Evolutionary conservation across 2,329 filamentous ascomycete genomes (phyloP).

Genomic region (Hymenoscyphus occultus): DNA sequence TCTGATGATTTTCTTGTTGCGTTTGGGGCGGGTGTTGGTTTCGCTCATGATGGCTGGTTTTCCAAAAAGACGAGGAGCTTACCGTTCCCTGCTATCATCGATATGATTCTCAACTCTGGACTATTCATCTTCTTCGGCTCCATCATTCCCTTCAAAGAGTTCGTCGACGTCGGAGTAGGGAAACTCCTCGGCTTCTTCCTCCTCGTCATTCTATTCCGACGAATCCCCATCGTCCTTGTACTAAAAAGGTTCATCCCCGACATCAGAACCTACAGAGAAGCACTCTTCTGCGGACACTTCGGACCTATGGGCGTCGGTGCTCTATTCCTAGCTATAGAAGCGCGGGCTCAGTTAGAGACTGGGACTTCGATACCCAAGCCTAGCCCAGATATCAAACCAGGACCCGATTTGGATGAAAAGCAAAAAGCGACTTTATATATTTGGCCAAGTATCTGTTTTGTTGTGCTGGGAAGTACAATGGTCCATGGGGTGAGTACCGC

Average conservation of each 20-base stretch:
- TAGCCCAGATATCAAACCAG: constrained; percentile 36
- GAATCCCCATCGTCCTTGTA: constrained; percentile 49
- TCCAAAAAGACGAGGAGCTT: constrained; percentile 45
- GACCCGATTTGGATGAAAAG: constrained; percentile 31
- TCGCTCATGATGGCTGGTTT: constrained; percentile 53
- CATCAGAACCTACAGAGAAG: constrained; percentile 49
- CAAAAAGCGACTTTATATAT: constrained; percentile 44
- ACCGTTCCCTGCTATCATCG: constrained; percentile 48
- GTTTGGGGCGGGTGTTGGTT: constrained; percentile 53
- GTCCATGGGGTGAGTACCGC: constrained; percentile 53
- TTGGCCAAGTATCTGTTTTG: constrained; percentile 54
- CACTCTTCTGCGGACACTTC: constrained; percentile 54
- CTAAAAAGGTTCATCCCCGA: constrained; percentile 48
- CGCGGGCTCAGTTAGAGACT: constrained; percentile 50
- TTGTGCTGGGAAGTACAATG: constrained; percentile 52
- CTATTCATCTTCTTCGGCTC: constrained; percentile 57
- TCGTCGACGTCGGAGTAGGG: constrained; percentile 39
- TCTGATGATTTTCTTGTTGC: constrained; percentile 55
- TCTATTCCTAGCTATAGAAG: constrained; percentile 55
- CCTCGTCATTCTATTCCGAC: constrained; percentile 50
- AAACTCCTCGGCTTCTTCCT: constrained; percentile 45
- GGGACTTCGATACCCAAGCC: constrained; percentile 44
- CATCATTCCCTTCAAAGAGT: constrained; percentile 50
- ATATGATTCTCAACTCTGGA: constrained; percentile 52
- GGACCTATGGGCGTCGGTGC: constrained; percentile 56